Evolutionary conservation across 768 basidiomycete genomes (phyloP).

Genomic region (Lentinula sp.): DNA sequence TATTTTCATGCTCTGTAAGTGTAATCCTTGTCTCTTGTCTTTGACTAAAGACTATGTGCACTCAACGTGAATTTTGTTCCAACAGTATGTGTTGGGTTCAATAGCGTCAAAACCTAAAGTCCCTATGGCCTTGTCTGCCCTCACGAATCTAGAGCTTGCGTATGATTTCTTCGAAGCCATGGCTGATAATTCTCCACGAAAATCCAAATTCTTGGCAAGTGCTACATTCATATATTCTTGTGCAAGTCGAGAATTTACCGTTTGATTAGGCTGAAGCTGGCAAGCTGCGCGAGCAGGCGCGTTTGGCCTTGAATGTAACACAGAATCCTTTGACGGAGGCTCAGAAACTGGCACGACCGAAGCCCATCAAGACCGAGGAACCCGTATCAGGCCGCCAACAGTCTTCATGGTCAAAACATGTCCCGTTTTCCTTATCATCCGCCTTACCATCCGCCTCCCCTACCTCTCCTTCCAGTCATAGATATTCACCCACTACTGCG

Average conservation of each 20-base stretch:
- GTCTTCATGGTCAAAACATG: background rate
- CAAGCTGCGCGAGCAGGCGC: background rate
- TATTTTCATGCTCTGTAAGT: constrained; percentile 65
- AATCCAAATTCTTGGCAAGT: constrained; percentile 55
- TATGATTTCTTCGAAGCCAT: constrained; percentile 45
- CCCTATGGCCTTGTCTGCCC: constrained; percentile 59
- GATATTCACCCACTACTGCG: background rate
- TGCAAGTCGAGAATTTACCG: background rate
- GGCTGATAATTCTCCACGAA: constrained; percentile 46
- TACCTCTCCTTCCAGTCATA: background rate
- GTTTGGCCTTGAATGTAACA: background rate
- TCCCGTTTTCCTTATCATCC: background rate
- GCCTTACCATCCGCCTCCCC: background rate
- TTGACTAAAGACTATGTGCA: background rate
- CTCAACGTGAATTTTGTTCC: background rate
- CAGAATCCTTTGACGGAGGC: background rate
- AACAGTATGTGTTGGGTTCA: constrained; percentile 61
- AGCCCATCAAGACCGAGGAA: background rate
- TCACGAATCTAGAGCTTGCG: constrained; percentile 58
- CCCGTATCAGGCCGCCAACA: background rate
- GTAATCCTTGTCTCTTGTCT: no score
- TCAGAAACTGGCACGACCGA: background rate
- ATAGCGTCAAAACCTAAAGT: constrained; percentile 61
- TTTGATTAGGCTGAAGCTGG: background rate
- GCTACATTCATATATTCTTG: background rate